phyloP scores from a whole-genome alignment of 305 asterid species.

The Fraxinus angustifolia region DNA sequence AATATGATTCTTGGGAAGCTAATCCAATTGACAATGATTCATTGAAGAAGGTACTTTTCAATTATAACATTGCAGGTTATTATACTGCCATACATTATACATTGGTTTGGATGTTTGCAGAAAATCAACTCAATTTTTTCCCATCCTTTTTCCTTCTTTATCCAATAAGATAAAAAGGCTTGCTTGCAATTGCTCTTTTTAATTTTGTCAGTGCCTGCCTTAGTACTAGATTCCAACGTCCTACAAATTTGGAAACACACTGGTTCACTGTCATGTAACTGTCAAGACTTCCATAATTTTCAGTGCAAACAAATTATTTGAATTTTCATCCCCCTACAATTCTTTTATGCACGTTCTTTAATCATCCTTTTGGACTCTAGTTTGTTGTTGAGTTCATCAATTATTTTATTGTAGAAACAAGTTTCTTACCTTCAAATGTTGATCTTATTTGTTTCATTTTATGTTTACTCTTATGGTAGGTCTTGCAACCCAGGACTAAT shows the following conservation, averaged over 20 bases:
- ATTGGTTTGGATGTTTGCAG: neutral
- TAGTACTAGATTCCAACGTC: neutral
- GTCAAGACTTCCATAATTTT: neutral
- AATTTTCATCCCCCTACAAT: neutral
- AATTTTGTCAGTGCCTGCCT: conserved; percentile 9
- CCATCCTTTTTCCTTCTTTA: neutral
- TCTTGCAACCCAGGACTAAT: conserved; percentile 42
- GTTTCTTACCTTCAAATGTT: conserved; percentile 13
- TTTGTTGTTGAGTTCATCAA: neutral
- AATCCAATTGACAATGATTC: conserved; percentile 43
- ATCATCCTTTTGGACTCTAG: neutral
- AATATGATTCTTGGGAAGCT: conserved; percentile 80
- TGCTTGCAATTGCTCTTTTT: neutral
- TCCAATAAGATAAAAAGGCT: conserved; percentile 9
- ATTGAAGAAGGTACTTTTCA: conserved; percentile 55
- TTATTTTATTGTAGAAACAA: neutral
- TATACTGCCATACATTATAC: neutral
- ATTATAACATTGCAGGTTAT: conserved; percentile 16
- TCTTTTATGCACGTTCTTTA: neutral
- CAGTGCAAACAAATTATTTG: conserved; percentile 19
- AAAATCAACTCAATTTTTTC: conserved; percentile 2
- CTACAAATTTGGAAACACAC: neutral
- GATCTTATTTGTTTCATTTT: conserved; percentile 14
- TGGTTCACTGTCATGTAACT: conserved; percentile 16
- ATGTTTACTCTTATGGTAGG: conserved; percentile 35